Evolutionary conservation across 441 rosid genomes (phyloP).

Genomic region (Omphalea diandra): DNA sequence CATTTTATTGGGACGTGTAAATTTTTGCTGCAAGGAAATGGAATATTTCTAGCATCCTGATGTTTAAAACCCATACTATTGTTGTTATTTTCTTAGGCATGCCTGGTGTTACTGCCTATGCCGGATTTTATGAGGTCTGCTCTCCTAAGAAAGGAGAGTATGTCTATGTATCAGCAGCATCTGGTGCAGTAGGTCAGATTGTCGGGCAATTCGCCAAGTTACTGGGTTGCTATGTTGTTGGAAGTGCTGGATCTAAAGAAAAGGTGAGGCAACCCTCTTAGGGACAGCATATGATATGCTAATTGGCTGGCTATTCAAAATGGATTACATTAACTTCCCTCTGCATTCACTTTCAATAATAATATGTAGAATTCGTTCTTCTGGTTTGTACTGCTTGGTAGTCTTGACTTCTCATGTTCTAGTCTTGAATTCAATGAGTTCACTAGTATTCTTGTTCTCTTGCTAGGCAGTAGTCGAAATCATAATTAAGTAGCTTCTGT

Average conservation of each 20-base stretch:
- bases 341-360: neutral
- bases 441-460: neutral
- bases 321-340: neutral
- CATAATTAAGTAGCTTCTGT: neutral
- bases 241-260: slow-evolving; percentile 72
- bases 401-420: too few species aligned
- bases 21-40: neutral
- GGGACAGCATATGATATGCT: neutral
- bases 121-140: slow-evolving; percentile 71
- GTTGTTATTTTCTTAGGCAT: slow-evolving; percentile 45
- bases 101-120: slow-evolving; percentile 88
- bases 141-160: slow-evolving; percentile 66
- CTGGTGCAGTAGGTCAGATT: slow-evolving; percentile 89
- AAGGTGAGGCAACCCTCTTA: slow-evolving; percentile 38
- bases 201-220: slow-evolving; percentile 89
- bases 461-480: neutral
- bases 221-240: slow-evolving; percentile 81
- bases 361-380: neutral
- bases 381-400: neutral
- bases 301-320: neutral
- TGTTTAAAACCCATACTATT: neutral
- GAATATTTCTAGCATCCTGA: neutral
- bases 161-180: slow-evolving; percentile 79
- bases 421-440: too few species aligned
- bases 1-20: neutral